Evolutionary conservation across 805 yeast genomes (phyloP).

Genomic region (Pichia pseudocactophila): DNA sequence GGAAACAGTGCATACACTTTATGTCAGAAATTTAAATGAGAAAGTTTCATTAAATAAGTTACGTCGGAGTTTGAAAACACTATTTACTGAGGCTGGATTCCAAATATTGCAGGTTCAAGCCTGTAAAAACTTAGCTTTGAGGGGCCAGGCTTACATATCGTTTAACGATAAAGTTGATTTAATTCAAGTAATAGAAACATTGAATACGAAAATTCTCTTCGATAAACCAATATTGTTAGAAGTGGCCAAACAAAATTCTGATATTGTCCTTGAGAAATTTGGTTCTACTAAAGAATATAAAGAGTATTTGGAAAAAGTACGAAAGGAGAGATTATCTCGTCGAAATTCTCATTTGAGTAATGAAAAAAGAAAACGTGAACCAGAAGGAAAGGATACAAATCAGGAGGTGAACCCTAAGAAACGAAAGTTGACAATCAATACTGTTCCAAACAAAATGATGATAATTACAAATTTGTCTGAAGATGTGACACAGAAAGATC

Average conservation of each 20-base stretch:
- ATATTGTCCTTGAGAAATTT: slow-evolving; percentile 19
- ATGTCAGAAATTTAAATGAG: slow-evolving; percentile 67
- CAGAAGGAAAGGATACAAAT: background rate
- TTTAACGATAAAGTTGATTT: slow-evolving; percentile 38
- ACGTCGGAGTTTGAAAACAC: slow-evolving; percentile 31
- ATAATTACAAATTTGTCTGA: slow-evolving; percentile 58
- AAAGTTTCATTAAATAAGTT: slow-evolving; percentile 47
- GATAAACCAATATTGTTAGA: slow-evolving; percentile 41
- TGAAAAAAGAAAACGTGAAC: slow-evolving; percentile 15
- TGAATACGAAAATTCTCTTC: slow-evolving; percentile 35
- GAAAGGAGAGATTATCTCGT: background rate
- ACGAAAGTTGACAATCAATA: slow-evolving; percentile 2
- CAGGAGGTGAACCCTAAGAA: background rate
- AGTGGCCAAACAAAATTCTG: slow-evolving; percentile 38
- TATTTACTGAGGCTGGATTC: slow-evolving; percentile 44
- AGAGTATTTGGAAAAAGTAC: slow-evolving; percentile 14
- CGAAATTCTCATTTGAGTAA: slow-evolving; percentile 12
- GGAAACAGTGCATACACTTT: background rate
- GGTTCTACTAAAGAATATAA: slow-evolving; percentile 6
- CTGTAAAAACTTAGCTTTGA: slow-evolving; percentile 51
- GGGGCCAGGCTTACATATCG: slow-evolving; percentile 79
- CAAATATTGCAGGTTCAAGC: slow-evolving; percentile 38
- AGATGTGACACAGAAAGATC: slow-evolving; percentile 30
- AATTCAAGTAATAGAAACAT: slow-evolving; percentile 32
- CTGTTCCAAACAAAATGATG: slow-evolving; percentile 59